A percentile compares a stretch with the other conserved stretches of the same genome.
Evolutionary conservation across 176 grass and related monocot species (phyloP).

Genomic region (Themeda triandra): DNA sequence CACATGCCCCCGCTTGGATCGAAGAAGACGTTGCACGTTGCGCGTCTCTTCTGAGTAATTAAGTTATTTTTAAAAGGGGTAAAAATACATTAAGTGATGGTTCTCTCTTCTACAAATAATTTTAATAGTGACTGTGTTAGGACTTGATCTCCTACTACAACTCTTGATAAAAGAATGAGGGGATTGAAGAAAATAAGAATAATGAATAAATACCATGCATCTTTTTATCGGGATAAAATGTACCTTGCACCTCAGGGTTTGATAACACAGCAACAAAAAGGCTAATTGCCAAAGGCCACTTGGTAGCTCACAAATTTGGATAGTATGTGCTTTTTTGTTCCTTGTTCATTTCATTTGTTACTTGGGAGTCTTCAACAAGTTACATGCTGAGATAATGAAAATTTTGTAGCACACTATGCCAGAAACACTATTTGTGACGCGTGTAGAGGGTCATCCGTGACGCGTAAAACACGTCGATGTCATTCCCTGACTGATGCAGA

Average conservation of each 20-base stretch:
- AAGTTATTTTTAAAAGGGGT: not conserved
- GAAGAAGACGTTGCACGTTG: no score
- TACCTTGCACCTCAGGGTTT: slow-evolving; percentile 19
- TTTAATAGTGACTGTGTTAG: not conserved
- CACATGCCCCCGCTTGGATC: no score
- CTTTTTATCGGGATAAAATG: slow-evolving; percentile 40
- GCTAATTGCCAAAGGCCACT: slow-evolving; percentile 34
- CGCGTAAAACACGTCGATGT: no score
- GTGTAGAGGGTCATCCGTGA: no score
- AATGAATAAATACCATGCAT: not conserved
- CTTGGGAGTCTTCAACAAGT: no score
- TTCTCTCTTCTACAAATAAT: not conserved
- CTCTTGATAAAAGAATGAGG: not conserved
- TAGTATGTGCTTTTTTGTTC: not conserved
- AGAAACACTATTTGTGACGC: no score
- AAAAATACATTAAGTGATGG: not conserved
- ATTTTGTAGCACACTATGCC: not conserved
- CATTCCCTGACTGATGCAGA: no score
- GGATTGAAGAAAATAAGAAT: not conserved
- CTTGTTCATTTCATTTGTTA: no score
- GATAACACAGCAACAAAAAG: slow-evolving; percentile 34
- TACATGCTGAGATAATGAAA: no score
- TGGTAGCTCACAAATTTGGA: slow-evolving; percentile 55
- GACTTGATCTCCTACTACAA: not conserved
- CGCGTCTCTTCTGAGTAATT: no score